Evolutionary conservation across 306 rosid genomes (phyloP), one percentile per base, ranked within the genome.

Genomic region (Purshia tridentata): DNA sequence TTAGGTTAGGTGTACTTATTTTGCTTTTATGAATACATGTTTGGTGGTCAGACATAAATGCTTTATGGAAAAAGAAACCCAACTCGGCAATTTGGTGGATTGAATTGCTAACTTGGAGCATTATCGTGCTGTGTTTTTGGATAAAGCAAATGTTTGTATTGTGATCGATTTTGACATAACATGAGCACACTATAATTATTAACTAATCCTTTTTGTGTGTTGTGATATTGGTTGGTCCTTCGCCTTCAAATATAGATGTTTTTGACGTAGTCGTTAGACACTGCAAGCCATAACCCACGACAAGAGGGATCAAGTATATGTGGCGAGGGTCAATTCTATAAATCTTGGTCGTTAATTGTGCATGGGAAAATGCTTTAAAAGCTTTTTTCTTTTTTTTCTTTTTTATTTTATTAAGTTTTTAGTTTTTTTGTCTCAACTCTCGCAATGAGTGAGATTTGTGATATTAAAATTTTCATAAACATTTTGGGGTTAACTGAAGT

Each of bases 41-140:
- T 64, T 64, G 69, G 9, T 42, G 18, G 35, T 64, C 69, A 64
- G 35, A 64, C 69, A 12, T 8, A 22, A 53, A 55, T 45, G 37
- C 7, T 70, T 41, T 20, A 20, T 8, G 52, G 65, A 57, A 8
- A 55, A 58, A 40, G 15, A 29, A 42, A 70, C 19, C 42, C 65
- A 40, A 12, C 53, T 55, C 42, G 2, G 41, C 39, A 53, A 19
- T 20, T 69, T 53, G 7, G 19, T 40, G 9, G 18, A 19, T 52
- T 69, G 39, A n/a, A n/a, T 39, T 51, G 49, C n/a, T 19, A 37
- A 12, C 13, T n/a, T 3, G 4, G 51, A 6, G 63, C 49, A 40
- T 68, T 13, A 6, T 12, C n/a, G 70, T 65, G 54, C 41, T 13
- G 53, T 44, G 67, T 41, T 18, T 13, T 58, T 56, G 29, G 20